A percentile compares a stretch with the other conserved stretches of the same genome.
Evolutionary conservation across 2,329 filamentous ascomycete species (phyloP).

Genomic region (Claviceps sp.): DNA sequence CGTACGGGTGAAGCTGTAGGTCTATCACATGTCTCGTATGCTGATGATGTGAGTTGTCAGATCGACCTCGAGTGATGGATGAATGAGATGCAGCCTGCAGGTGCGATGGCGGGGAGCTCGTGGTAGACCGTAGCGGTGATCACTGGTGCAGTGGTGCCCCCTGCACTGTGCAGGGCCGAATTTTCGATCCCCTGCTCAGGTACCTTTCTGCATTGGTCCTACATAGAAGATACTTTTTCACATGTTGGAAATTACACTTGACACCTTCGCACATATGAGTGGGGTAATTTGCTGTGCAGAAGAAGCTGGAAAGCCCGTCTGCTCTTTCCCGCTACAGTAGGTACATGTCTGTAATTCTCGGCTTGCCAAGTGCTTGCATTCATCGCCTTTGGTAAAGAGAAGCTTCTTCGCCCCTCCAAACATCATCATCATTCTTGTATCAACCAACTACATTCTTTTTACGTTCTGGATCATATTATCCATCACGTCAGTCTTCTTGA

Average conservation of each 20-base stretch:
- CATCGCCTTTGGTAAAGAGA: no score
- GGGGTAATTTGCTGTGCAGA: no score
- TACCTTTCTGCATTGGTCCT: no score
- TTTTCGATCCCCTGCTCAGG: no score
- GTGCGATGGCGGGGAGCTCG: background rate
- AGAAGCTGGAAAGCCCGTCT: background rate
- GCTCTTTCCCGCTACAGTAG: background rate
- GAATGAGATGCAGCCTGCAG: background rate
- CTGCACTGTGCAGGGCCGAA: no score
- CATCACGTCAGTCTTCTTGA: background rate
- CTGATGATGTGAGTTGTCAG: background rate
- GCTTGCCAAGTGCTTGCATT: background rate
- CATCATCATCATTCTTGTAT: constrained; percentile 1
- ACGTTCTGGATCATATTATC: background rate
- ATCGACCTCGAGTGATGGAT: background rate
- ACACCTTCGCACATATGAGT: no score
- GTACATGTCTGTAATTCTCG: no score
- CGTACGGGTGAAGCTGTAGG: background rate
- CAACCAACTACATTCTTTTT: constrained; percentile 4
- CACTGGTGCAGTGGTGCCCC: no score
- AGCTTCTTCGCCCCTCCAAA: background rate
- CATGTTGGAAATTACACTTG: no score
- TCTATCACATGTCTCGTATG: background rate
- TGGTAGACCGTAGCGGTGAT: no score
- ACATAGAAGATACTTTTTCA: no score